These are phyloP conservation scores for Chionographis japonica DNA, from an alignment of 106 monocot genomes.

Conservation along the genomic window DNA sequence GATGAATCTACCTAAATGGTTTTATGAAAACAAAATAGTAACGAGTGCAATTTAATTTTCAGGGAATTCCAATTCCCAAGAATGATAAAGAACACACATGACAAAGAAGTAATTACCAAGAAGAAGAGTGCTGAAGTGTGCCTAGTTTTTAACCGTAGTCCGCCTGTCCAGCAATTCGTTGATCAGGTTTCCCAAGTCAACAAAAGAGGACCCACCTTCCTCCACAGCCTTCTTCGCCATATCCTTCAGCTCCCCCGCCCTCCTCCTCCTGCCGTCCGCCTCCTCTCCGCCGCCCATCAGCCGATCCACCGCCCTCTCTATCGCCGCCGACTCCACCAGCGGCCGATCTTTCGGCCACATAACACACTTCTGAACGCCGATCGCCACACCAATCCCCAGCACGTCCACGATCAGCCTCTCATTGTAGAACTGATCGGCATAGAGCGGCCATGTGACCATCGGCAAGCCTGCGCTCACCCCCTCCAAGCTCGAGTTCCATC, in stretches of 20 bases:
- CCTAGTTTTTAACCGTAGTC: background rate
- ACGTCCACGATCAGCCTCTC: slow-evolving; percentile 21
- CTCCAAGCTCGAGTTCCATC: no score
- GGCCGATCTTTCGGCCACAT: background rate
- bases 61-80: no score
- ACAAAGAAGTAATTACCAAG: no score
- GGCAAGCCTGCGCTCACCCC: no score
- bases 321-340: background rate
- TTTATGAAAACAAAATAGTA: no score
- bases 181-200: slow-evolving; percentile 3
- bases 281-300: slow-evolving; percentile 10
- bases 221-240: slow-evolving; percentile 5
- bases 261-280: slow-evolving; percentile 6
- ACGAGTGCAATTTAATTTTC: no score
- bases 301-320: background rate
- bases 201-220: slow-evolving; percentile 13
- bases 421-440: background rate
- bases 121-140: no score
- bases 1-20: no score
- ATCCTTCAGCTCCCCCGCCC: slow-evolving; percentile 6
- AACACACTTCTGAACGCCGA: background rate
- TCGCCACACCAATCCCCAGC: slow-evolving; percentile 6
- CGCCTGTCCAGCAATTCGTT: slow-evolving; percentile 7
- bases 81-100: no score
- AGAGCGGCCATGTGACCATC: background rate